Evolutionary conservation across 768 basidiomycete species (phyloP).

Genomic region (Pleurotus citrinopileatus): DNA sequence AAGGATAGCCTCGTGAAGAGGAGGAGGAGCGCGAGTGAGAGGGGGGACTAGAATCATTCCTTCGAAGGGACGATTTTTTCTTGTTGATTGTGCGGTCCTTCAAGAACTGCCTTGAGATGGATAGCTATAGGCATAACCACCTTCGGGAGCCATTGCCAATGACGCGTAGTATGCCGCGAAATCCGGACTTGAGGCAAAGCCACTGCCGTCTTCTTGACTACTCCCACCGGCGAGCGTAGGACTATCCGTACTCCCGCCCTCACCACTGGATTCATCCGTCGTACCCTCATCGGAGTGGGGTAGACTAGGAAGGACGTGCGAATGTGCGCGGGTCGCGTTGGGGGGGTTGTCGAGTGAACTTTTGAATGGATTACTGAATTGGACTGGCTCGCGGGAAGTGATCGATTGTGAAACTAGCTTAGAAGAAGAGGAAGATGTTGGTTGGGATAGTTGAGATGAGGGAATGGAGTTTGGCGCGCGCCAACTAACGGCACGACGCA

Average conservation of each 20-base stretch:
- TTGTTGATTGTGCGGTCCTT: too few species aligned
- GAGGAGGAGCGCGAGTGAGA: too few species aligned
- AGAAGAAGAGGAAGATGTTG: background rate
- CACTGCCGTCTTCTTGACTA: background rate
- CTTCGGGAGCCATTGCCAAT: background rate
- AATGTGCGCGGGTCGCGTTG: background rate
- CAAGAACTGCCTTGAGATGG: too few species aligned
- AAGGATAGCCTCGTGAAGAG: too few species aligned
- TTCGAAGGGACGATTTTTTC: too few species aligned
- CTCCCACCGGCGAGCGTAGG: background rate
- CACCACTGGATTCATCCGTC: background rate
- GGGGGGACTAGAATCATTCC: too few species aligned
- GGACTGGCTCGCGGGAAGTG: background rate
- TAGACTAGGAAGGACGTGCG: background rate
- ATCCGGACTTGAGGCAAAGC: background rate
- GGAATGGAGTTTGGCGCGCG: conserved; percentile 2
- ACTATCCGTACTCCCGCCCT: background rate
- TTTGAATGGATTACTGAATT: conserved; percentile 4
- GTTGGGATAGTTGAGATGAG: background rate
- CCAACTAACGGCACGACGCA: conserved; percentile 2
- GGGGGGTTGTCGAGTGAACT: too few species aligned
- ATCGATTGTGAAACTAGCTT: background rate
- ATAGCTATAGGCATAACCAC: too few species aligned
- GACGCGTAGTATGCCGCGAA: background rate
- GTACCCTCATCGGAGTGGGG: background rate